Base-by-base conservation (phyloP, 108 stramenopile species). In the Skeletonema grethae region DNA sequence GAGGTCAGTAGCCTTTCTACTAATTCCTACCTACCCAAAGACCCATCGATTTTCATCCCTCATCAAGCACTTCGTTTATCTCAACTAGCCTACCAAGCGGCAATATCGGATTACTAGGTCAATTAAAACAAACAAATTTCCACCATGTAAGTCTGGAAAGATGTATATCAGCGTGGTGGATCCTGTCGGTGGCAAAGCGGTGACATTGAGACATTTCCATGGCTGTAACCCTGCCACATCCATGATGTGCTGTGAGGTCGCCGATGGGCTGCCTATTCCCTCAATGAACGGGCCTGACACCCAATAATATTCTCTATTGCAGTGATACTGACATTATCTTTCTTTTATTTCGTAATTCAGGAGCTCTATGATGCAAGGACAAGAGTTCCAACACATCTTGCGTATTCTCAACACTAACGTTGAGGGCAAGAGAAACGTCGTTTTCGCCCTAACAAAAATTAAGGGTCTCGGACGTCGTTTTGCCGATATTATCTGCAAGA, bases 321-420 rank as follows among this genome's bases (percentile, higher is more conserved):
- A 13, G 41, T 4, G 29, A 56, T 46, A 55, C 46, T 57, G 18
- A 9, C 7, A 25, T 18, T 22, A 22, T n/a, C 15, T 56, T 57
- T 2, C 1, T 4, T 30, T 18, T 11, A 25, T 24, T 24, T 39
- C 58, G 45, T 7, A 46, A 25, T 73, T 64, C 68, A 80, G 79
- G 73, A 74, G 70, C 61, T 89, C 94, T 41, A 86, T 95, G 86
- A 92, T 95, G 91, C 95, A 95, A 92, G 91, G 91, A 60, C 93
- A 88, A 70, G 98, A 99, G 80, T 99, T 99, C 86, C 98, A 99
- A 92, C 97, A 98, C 96, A 99, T 99, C 86, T 92, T 99, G 79
- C 99, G 99, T 98, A 97, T 99, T 82, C 98, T 99, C 78, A 99
- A 99, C 89, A 99, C 99, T 56, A 99, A 99, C 93, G 96, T 99